Evolutionary conservation across 495 filamentous ascomycete species (phyloP).

Genomic region (Cercophora newfieldiana): DNA sequence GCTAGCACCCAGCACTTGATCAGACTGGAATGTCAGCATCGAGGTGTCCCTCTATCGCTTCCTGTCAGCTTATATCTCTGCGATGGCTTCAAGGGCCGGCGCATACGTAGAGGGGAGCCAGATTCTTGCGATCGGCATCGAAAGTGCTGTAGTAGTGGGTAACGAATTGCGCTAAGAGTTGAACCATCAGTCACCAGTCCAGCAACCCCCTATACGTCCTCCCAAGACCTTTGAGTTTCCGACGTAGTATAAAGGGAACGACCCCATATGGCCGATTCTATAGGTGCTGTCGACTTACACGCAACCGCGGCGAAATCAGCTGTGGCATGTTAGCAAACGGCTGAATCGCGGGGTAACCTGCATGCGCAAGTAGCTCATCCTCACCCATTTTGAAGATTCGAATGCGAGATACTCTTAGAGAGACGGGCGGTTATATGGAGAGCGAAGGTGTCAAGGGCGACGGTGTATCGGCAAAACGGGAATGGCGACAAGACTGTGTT

Average conservation of each 20-base stretch:
- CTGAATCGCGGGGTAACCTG: conserved; percentile 16
- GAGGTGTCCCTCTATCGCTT: conserved; percentile 69
- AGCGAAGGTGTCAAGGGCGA: background rate
- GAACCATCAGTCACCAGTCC: background rate
- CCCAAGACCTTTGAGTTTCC: background rate
- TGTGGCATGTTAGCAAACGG: conserved; percentile 12
- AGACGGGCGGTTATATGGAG: background rate
- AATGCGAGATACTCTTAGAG: background rate
- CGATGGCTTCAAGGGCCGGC: background rate
- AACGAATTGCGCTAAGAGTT: conserved; percentile 71
- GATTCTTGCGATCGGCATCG: conserved; percentile 61
- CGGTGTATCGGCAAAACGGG: conserved; percentile 3
- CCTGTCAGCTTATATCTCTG: background rate
- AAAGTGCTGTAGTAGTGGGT: conserved; percentile 87
- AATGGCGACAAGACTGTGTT: conserved; percentile 8
- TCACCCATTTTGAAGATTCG: conserved; percentile 16
- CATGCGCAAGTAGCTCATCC: background rate
- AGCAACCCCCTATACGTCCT: background rate
- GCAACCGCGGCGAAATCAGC: conserved; percentile 28
- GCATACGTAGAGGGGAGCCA: conserved; percentile 78
- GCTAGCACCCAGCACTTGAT: conserved; percentile 55
- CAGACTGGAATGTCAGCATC: conserved; percentile 89
- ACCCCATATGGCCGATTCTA: background rate
- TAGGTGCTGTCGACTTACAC: conserved; percentile 26
- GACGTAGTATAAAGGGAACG: background rate